Conservation (phyloP, 495 filamentous ascomycete genomes). For the Massariosphaeria phaeospora region DNA sequence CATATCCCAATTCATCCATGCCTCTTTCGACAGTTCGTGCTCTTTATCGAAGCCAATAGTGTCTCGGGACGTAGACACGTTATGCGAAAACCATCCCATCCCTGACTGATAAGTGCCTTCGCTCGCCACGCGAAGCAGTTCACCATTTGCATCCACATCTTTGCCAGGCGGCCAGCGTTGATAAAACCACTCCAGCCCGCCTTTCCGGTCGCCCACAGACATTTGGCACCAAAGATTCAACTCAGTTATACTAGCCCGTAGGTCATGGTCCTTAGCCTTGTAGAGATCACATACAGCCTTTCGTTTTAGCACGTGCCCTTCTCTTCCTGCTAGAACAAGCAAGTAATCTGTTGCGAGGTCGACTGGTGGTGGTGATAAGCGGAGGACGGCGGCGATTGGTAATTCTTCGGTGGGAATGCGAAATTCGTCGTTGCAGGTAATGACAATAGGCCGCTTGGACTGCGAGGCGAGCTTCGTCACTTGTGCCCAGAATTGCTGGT, state of each 20-base stretch:
- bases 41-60: conserved; percentile 37
- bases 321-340: conserved; percentile 76
- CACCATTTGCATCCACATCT: conserved; percentile 61
- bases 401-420: conserved; percentile 66
- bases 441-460: conserved; percentile 84
- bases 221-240: conserved; percentile 97
- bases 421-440: conserved; percentile 89
- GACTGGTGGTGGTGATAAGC: conserved; percentile 63
- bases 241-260: conserved; percentile 79
- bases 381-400: conserved; percentile 76
- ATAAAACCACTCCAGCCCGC: conserved; percentile 86
- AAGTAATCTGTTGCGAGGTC: conserved; percentile 74
- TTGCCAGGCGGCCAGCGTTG: conserved; percentile 64
- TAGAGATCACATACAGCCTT: conserved; percentile 66
- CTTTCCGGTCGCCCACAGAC: conserved; percentile 80
- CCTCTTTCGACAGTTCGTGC: conserved; percentile 51
- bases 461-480: conserved; percentile 69
- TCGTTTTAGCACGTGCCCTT: conserved; percentile 77
- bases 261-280: conserved; percentile 58
- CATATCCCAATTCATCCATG: conserved; percentile 55
- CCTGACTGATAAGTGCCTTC: conserved; percentile 67
- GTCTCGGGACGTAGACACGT: conserved; percentile 21
- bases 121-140: conserved; percentile 74
- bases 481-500: conserved; percentile 89
- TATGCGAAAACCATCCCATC: conserved; percentile 72